phyloP scores from a whole-genome alignment of 2,329 filamentous ascomycete species.

The Colletotrichum eremochloae region DNA sequence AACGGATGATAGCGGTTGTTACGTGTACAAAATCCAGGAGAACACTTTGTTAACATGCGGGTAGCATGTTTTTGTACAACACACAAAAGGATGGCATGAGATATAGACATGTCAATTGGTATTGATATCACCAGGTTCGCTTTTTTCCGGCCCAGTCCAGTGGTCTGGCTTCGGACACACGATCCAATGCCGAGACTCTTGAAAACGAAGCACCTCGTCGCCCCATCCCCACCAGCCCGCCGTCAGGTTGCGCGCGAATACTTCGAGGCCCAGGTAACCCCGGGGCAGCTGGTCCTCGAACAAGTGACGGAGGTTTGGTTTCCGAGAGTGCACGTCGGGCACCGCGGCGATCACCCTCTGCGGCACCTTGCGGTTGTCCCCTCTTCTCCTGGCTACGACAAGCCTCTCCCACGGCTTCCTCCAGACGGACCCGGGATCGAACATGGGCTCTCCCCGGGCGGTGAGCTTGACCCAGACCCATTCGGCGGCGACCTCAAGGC shows the following conservation, averaged over 20 bases:
- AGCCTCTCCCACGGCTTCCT: constrained; percentile 84
- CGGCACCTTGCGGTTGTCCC: constrained; percentile 47
- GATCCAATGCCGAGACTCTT: constrained; percentile 68
- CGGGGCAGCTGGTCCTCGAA: constrained; percentile 67
- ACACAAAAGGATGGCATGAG: constrained; percentile 45
- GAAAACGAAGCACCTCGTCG: constrained; percentile 79
- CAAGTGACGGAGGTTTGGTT: constrained; percentile 76
- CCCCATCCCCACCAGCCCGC: constrained; percentile 86
- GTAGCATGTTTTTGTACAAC: constrained; percentile 41
- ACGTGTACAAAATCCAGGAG: constrained; percentile 35
- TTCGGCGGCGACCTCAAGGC: constrained; percentile 74
- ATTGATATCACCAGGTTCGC: constrained; percentile 24
- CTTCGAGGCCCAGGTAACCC: constrained; percentile 73
- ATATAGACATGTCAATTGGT: constrained; percentile 36
- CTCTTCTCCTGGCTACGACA: constrained; percentile 68
- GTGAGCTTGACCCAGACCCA: constrained; percentile 88
- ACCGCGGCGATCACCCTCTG: constrained; percentile 76
- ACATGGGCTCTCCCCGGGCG: constrained; percentile 72
- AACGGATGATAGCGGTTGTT: background rate
- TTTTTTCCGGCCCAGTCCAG: background rate
- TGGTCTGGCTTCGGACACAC: background rate
- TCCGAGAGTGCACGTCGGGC: constrained; percentile 83
- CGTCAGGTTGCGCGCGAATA: constrained; percentile 82
- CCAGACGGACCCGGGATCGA: constrained; percentile 71
- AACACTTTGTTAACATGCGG: constrained; percentile 29